A percentile compares a stretch with the other conserved stretches of the same genome.
phyloP scores from a whole-genome alignment of 352 stramenopile genomes.

The Globisporangium polare region DNA sequence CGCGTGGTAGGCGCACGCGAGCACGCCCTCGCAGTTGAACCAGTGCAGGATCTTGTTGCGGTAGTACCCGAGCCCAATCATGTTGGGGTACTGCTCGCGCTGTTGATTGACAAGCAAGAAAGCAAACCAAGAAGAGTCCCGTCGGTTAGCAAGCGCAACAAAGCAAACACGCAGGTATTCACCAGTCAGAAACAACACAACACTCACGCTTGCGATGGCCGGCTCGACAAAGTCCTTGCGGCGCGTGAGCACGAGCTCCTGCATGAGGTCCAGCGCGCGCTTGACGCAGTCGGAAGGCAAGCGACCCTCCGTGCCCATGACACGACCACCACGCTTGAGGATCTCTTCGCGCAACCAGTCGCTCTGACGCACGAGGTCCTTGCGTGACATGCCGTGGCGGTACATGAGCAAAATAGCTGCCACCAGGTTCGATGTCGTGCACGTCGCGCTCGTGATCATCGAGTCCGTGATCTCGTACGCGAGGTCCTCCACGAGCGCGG shows the following conservation, averaged over 20 bases:
- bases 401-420: constrained; percentile 76
- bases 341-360: constrained; percentile 76
- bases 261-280: constrained; percentile 57
- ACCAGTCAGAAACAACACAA: not conserved
- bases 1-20: constrained; percentile 73
- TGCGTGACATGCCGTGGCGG: constrained; percentile 69
- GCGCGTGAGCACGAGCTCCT: constrained; percentile 61
- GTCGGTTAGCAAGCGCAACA: constrained; percentile 7
- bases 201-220: constrained; percentile 63
- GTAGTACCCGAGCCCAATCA: constrained; percentile 86
- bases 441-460: constrained; percentile 65
- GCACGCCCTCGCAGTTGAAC: constrained; percentile 78
- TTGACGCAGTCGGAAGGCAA: constrained; percentile 65
- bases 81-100: constrained; percentile 81
- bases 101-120: constrained; percentile 18
- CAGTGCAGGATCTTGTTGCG: constrained; percentile 86
- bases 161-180: not conserved
- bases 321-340: constrained; percentile 56
- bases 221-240: constrained; percentile 79
- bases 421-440: constrained; percentile 70
- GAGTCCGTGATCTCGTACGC: constrained; percentile 73
- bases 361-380: constrained; percentile 66
- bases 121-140: constrained; percentile 8
- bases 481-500: constrained; percentile 50
- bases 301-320: constrained; percentile 67